phyloP scores from a whole-genome alignment of 192 early-diverging fungal species.

The Backusella morwellensis region DNA sequence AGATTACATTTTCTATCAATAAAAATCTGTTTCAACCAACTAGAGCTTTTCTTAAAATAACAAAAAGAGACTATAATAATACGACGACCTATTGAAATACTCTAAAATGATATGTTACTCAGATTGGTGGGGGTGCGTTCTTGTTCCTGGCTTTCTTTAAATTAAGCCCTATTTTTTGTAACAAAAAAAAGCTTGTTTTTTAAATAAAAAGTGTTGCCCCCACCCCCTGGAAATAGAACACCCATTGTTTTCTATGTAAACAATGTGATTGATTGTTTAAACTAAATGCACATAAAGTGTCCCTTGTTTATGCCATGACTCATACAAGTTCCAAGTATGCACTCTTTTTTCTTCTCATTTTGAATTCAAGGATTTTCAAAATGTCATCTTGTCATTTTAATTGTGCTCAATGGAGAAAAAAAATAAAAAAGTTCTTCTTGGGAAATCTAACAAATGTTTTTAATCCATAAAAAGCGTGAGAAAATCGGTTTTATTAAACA shows the following conservation, averaged over 20 bases:
- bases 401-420: not conserved
- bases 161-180: not conserved
- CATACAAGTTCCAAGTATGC: not conserved
- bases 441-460: not conserved
- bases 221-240: not conserved
- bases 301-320: not conserved
- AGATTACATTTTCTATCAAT: not conserved
- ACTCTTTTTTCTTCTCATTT: not conserved
- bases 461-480: not conserved
- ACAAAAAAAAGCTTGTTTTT: not conserved
- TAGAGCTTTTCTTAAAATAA: not conserved
- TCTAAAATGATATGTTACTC: constrained; percentile 1
- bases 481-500: not conserved
- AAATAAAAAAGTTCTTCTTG: not conserved
- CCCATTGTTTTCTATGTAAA: not conserved
- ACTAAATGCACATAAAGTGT: not conserved
- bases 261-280: not conserved
- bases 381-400: not conserved
- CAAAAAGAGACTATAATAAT: not conserved
- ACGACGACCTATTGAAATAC: not conserved
- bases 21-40: not conserved
- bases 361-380: not conserved
- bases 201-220: not conserved
- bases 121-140: not conserved
- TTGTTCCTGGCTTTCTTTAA: constrained; percentile 1